Evolutionary conservation across 2,329 filamentous ascomycete genomes (phyloP).

Genomic region (Fusarium nygamai): DNA sequence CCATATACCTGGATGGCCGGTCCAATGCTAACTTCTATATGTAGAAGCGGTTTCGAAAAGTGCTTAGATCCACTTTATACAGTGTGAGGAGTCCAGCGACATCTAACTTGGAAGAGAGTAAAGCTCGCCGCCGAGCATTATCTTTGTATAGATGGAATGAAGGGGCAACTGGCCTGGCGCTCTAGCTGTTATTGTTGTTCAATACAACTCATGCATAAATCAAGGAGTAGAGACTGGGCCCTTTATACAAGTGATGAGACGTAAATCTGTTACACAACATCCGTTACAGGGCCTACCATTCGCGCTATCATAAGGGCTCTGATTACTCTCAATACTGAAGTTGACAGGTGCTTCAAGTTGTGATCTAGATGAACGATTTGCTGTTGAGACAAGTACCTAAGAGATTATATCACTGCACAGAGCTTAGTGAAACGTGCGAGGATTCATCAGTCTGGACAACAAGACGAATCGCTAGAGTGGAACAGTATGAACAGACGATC

Average conservation of each 20-base stretch:
- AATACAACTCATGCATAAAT: not conserved
- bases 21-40: rapidly evolving
- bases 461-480: no score
- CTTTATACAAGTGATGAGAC: not conserved
- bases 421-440: not conserved
- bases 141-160: not conserved
- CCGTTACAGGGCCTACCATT: not conserved
- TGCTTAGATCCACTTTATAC: not conserved
- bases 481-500: not conserved
- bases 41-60: not conserved
- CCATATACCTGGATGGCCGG: rapidly evolving
- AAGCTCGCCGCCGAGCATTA: not conserved
- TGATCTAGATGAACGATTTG: not conserved
- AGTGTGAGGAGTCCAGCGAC: not conserved
- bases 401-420: not conserved
- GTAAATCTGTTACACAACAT: not conserved
- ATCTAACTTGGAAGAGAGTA: not conserved
- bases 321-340: rapidly evolving
- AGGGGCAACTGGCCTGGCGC: not conserved
- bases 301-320: rapidly evolving
- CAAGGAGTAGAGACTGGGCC: not conserved
- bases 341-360: rapidly evolving
- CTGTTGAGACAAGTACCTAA: not conserved
- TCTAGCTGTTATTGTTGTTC: rapidly evolving
- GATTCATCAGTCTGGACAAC: not conserved